Percentiles rank a stretch among this genome's conserved stretches.
Conservation (phyloP, 345 rosid genomes). For the Viola odorata region DNA sequence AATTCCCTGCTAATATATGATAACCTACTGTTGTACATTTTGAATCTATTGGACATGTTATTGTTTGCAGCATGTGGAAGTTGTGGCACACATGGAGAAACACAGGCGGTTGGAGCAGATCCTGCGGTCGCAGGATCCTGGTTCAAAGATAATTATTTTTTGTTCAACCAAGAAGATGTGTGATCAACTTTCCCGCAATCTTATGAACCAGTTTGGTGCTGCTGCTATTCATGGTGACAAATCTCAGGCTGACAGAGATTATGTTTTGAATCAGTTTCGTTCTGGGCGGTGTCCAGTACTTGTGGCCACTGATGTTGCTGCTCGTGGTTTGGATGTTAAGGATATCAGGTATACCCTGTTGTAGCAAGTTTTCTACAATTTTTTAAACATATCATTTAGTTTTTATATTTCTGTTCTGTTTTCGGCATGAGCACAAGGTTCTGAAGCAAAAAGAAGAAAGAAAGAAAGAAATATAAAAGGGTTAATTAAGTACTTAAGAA, state of each 20-base stretch:
- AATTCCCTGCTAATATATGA: not conserved
- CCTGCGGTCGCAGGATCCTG: constrained; percentile 78
- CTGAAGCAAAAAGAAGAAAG: no score
- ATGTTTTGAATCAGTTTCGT: constrained; percentile 69
- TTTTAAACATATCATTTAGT: no score
- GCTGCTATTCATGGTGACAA: constrained; percentile 92
- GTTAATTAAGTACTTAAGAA: no score
- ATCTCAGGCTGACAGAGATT: constrained; percentile 81
- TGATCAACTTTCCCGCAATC: constrained; percentile 76
- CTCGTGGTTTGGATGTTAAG: constrained; percentile 83
- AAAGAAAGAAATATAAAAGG: no score
- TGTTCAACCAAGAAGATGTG: constrained; percentile 93
- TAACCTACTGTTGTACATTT: no score
- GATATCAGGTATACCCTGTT: constrained; percentile 59
- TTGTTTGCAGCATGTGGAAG: constrained; percentile 60
- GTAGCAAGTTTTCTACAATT: no score
- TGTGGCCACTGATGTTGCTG: constrained; percentile 94
- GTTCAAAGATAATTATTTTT: constrained; percentile 72
- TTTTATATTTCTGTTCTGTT: no score
- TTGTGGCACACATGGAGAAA: constrained; percentile 74
- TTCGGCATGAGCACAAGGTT: no score
- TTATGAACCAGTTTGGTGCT: constrained; percentile 70
- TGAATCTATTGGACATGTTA: constrained; percentile 1
- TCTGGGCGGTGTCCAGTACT: constrained; percentile 75
- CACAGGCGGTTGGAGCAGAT: constrained; percentile 90